These are phyloP conservation scores for Chalciporus pseudorubinellus DNA, from an alignment of 768 basidiomycete genomes.

Conservation along the genomic window DNA sequence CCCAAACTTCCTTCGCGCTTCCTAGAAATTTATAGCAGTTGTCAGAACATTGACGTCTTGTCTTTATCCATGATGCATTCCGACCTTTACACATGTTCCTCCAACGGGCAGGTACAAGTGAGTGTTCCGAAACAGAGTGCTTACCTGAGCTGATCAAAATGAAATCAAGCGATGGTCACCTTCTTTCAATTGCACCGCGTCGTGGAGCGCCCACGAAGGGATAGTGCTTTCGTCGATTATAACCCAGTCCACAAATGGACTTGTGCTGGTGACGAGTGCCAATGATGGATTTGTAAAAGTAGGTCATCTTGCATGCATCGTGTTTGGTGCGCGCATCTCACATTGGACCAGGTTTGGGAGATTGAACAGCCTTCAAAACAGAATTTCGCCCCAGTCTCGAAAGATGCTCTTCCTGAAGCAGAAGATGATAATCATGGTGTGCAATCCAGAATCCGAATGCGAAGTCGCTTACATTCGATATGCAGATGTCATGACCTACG, in stretches of 20 bases:
- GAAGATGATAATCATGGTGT: slow-evolving; percentile 24
- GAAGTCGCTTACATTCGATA: slow-evolving; percentile 2
- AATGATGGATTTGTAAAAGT: slow-evolving; percentile 88
- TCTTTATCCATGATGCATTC: slow-evolving; percentile 70
- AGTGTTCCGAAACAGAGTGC: not conserved
- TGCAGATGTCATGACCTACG: slow-evolving; percentile 71
- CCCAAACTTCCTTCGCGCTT: not conserved
- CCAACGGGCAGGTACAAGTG: slow-evolving; percentile 72
- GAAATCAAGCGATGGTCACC: slow-evolving; percentile 68
- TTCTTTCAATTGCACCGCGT: slow-evolving; percentile 80
- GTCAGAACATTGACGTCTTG: slow-evolving; percentile 75
- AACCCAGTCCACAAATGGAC: slow-evolving; percentile 34
- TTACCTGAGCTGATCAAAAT: not conserved
- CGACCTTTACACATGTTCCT: slow-evolving; percentile 62
- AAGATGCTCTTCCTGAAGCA: slow-evolving; percentile 3
- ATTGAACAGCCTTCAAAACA: slow-evolving; percentile 30
- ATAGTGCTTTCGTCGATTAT: slow-evolving; percentile 81
- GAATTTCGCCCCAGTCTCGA: not conserved
- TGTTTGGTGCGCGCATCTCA: not conserved
- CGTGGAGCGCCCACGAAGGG: slow-evolving; percentile 78
- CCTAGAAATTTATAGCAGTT: not conserved
- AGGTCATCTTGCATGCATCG: slow-evolving; percentile 2
- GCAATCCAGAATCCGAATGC: not conserved
- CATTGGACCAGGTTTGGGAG: slow-evolving; percentile 50
- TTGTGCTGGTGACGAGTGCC: slow-evolving; percentile 69